A percentile compares a stretch with the other conserved stretches of the same genome.
These are phyloP conservation scores for Trichoderma afroharzianum DNA, from an alignment of 2,329 filamentous ascomycete genomes.

Conservation along the genomic window DNA sequence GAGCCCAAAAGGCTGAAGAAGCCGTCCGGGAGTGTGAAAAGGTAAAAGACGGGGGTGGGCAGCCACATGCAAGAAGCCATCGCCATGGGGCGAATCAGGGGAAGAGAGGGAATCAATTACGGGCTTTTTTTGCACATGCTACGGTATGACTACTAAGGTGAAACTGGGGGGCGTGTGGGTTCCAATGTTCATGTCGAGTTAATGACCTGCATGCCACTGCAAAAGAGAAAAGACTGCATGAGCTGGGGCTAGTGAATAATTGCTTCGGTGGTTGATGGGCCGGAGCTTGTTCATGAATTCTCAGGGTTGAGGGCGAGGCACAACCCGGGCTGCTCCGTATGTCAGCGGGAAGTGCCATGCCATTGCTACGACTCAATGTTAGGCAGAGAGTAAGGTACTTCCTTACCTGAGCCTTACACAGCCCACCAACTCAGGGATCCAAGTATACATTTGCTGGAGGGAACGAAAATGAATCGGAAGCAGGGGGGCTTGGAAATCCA, in stretches of 20 bases:
- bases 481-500: neutral
- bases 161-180: neutral
- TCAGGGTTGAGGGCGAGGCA: neutral
- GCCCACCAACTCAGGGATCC: neutral
- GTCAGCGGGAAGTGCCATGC: neutral
- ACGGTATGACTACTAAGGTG: neutral
- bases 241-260: neutral
- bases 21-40: neutral
- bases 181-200: neutral
- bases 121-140: neutral
- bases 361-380: neutral
- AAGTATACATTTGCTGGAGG: neutral
- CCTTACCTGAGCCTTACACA: neutral
- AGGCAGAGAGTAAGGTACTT: neutral
- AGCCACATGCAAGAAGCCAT: neutral
- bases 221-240: neutral
- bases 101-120: slow-evolving; percentile 2
- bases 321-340: neutral
- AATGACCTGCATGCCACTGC: slow-evolving; percentile 1
- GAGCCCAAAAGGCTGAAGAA: neutral
- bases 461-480: slow-evolving; percentile 29
- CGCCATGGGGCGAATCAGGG: neutral
- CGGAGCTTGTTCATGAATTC: neutral
- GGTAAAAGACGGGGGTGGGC: neutral
- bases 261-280: neutral